phyloP scores from a whole-genome alignment of 2,329 filamentous ascomycete species.

The Sporothrix humicola region DNA sequence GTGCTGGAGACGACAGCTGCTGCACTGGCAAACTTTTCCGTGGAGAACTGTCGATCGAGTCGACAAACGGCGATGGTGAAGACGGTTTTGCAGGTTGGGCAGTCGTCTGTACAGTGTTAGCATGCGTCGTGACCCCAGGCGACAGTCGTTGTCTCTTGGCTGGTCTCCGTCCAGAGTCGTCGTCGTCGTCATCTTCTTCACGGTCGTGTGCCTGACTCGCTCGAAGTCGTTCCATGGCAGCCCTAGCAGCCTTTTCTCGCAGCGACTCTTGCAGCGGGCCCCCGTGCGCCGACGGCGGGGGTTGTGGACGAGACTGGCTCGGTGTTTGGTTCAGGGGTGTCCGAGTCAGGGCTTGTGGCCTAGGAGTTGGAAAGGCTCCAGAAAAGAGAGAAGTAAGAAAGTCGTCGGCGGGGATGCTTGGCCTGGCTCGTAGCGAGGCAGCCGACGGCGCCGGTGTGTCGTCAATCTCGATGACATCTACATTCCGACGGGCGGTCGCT shows the following conservation, averaged over 20 bases:
- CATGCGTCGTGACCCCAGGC: not conserved
- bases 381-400: conserved; percentile 5
- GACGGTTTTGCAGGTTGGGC: not conserved
- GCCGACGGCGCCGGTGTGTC: conserved; percentile 19
- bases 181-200: not conserved
- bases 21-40: not conserved
- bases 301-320: not conserved
- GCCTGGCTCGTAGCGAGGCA: not conserved
- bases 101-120: not conserved
- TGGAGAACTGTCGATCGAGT: not conserved
- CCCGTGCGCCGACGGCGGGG: not conserved
- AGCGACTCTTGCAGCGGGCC: not conserved
- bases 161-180: not conserved
- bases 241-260: conserved; percentile 17
- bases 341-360: too few relatives aligned
- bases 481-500: not conserved
- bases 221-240: not conserved
- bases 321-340: too few relatives aligned
- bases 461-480: conserved; percentile 25
- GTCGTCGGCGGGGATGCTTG: conserved; percentile 15
- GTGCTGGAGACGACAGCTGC: not conserved
- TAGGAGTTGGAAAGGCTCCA: not conserved
- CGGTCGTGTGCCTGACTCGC: not conserved
- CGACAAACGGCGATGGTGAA: not conserved
- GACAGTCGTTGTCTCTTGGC: conserved; percentile 24